Evolutionary conservation across 441 rosid species (phyloP).

Genomic region (Manihot esculenta): DNA sequence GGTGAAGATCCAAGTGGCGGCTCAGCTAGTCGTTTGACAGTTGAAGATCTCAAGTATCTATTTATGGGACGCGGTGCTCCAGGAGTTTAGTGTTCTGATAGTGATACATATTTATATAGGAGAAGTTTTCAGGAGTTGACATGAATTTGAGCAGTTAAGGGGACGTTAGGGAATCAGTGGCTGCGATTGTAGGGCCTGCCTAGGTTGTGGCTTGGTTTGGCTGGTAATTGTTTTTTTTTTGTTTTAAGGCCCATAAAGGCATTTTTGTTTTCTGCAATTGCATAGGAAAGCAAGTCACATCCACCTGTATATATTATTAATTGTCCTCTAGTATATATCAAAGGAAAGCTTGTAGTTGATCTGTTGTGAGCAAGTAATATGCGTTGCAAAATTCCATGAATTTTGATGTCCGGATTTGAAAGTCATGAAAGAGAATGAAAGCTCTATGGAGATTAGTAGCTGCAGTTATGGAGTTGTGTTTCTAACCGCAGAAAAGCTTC

Average conservation of each 20-base stretch:
- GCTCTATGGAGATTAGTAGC: neutral
- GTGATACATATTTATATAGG: conserved; percentile 10
- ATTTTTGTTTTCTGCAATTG: conserved; percentile 40
- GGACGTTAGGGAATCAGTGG: conserved; percentile 23
- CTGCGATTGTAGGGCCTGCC: conserved; percentile 34
- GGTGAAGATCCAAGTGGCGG: conserved; percentile 87
- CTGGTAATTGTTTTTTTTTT: conserved; percentile 30
- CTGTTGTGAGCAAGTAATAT: neutral
- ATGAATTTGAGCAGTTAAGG: conserved; percentile 19
- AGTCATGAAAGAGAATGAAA: neutral
- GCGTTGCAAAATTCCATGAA: neutral
- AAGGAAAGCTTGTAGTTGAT: conserved; percentile 8
- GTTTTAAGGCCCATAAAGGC: conserved; percentile 38
- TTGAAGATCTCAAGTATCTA: conserved; percentile 75
- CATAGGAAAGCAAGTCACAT: conserved; percentile 30
- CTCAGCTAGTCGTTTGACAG: conserved; percentile 63
- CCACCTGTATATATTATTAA: conserved; percentile 37
- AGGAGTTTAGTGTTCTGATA: neutral
- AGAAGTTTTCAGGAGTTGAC: conserved; percentile 8
- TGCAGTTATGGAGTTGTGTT: neutral
- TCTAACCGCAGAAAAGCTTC: neutral
- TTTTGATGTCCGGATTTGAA: neutral
- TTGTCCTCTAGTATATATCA: conserved; percentile 13
- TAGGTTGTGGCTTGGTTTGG: conserved; percentile 32
- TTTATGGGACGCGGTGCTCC: conserved; percentile 43